A percentile compares a stretch with the other conserved stretches of the same genome.
phyloP scores from a whole-genome alignment of 2,329 filamentous ascomycete species.

The Fusarium xyrophilum region DNA sequence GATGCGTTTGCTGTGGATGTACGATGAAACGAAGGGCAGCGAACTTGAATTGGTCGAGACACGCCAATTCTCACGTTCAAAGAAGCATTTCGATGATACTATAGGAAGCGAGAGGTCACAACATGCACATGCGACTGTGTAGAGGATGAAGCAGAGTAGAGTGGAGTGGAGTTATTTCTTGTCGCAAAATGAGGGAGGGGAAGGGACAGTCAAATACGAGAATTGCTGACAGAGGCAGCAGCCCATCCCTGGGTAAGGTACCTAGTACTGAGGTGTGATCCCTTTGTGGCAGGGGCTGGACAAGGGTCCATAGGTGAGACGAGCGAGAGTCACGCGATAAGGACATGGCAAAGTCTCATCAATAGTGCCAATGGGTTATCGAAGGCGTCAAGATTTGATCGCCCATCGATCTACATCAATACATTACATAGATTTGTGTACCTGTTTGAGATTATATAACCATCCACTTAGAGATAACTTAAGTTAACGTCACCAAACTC shows the following conservation, averaged over 20 bases:
- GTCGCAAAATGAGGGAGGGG: not conserved
- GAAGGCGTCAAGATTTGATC: not conserved
- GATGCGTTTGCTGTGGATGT: not conserved
- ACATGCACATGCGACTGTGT: not conserved
- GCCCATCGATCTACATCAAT: not conserved
- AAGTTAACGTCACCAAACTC: not conserved
- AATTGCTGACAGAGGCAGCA: constrained; percentile 9
- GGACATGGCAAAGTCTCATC: not conserved
- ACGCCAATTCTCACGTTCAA: constrained; percentile 1
- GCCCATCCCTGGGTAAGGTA: not conserved
- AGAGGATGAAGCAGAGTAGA: not conserved
- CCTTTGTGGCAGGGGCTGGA: not conserved
- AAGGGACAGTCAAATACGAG: constrained; percentile 12
- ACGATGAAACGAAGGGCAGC: constrained; percentile 4
- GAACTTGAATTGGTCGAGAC: constrained; percentile 1
- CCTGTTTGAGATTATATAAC: not conserved
- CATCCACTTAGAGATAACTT: not conserved
- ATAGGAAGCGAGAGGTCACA: not conserved
- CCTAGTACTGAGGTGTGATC: not conserved
- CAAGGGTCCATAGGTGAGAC: constrained; percentile 16
- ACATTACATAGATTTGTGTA: not conserved
- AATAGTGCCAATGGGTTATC: not conserved
- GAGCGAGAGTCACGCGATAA: constrained; percentile 11
- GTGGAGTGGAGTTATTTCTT: not conserved
- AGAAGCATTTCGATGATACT: constrained; percentile 16